Evolutionary conservation across 1,139 yeast species (phyloP).

Genomic region (Barnettozyma hawaiiensis): DNA sequence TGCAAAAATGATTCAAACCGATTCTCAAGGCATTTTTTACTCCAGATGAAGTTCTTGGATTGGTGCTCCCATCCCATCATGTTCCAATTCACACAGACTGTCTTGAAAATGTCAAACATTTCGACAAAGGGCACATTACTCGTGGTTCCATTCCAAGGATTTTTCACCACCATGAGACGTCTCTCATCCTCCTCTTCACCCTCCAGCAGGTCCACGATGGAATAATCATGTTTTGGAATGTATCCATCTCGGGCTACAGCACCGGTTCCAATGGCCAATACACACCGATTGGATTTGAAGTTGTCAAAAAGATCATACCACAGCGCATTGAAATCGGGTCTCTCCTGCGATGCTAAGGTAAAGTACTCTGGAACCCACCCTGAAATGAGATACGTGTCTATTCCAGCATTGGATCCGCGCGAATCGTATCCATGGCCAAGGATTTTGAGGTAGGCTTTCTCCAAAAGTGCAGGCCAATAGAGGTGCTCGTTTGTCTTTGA

Average conservation of each 20-base stretch:
- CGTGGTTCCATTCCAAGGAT: constrained; percentile 36
- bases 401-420: constrained; percentile 75
- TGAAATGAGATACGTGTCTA: constrained; percentile 59
- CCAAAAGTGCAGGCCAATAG: constrained; percentile 69
- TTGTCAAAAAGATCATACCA: constrained; percentile 33
- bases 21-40: constrained; percentile 15
- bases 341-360: constrained; percentile 23
- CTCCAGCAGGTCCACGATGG: constrained; percentile 37
- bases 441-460: constrained; percentile 66
- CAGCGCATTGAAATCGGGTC: constrained; percentile 27
- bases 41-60: constrained; percentile 35
- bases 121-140: constrained; percentile 28
- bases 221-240: constrained; percentile 66
- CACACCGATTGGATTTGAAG: constrained; percentile 33
- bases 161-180: constrained; percentile 37
- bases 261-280: constrained; percentile 71
- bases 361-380: constrained; percentile 75
- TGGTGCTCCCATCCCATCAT: constrained; percentile 33
- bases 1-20: constrained; percentile 27
- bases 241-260: constrained; percentile 36
- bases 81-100: constrained; percentile 67
- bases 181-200: constrained; percentile 9
- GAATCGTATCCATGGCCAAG: constrained; percentile 52
- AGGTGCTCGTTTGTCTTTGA: constrained; percentile 39
- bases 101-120: constrained; percentile 44